A percentile compares a stretch with the other conserved stretches of the same genome.
phyloP scores from a whole-genome alignment of 345 rosid genomes.

The Aquilaria sinensis region DNA sequence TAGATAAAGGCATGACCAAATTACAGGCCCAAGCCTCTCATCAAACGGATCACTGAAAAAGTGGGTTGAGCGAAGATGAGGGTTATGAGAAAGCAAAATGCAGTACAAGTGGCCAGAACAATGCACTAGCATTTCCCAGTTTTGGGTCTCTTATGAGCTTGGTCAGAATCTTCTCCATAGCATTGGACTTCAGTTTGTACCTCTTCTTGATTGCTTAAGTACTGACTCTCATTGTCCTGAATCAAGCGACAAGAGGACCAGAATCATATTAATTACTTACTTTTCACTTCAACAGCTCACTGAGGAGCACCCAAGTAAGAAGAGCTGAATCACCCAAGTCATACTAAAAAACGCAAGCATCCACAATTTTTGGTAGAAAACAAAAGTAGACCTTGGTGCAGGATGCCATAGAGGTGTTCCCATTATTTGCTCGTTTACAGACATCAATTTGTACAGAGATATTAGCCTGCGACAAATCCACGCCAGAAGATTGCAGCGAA shows the following conservation, averaged over 20 bases:
- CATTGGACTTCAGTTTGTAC: slow-evolving; percentile 28
- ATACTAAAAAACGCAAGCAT: not conserved
- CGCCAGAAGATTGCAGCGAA: slow-evolving; percentile 59
- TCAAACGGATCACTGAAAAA: too few species aligned
- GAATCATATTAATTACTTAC: too few species aligned
- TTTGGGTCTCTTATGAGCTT: slow-evolving; percentile 38
- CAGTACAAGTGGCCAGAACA: slow-evolving; percentile 6
- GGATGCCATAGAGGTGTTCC: slow-evolving; percentile 20
- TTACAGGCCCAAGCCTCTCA: slow-evolving; percentile 8
- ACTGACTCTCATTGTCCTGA: slow-evolving; percentile 33
- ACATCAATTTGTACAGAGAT: slow-evolving; percentile 66
- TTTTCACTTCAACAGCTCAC: too few species aligned
- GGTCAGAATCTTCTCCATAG: slow-evolving; percentile 30
- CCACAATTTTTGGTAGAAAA: not conserved
- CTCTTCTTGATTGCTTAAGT: slow-evolving; percentile 23
- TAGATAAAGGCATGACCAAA: slow-evolving; percentile 10
- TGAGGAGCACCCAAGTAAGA: too few species aligned
- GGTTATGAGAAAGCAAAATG: slow-evolving; percentile 12
- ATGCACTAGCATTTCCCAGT: slow-evolving; percentile 27
- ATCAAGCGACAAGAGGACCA: not conserved
- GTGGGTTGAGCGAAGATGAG: not conserved
- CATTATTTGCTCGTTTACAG: slow-evolving; percentile 31
- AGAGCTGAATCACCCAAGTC: too few species aligned
- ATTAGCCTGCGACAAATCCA: slow-evolving; percentile 56
- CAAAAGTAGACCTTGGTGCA: slow-evolving; percentile 40